A percentile compares a stretch with the other conserved stretches of the same genome.
These are phyloP conservation scores for Mycena indigotica DNA, from an alignment of 768 basidiomycete genomes.

Conservation along the genomic window DNA sequence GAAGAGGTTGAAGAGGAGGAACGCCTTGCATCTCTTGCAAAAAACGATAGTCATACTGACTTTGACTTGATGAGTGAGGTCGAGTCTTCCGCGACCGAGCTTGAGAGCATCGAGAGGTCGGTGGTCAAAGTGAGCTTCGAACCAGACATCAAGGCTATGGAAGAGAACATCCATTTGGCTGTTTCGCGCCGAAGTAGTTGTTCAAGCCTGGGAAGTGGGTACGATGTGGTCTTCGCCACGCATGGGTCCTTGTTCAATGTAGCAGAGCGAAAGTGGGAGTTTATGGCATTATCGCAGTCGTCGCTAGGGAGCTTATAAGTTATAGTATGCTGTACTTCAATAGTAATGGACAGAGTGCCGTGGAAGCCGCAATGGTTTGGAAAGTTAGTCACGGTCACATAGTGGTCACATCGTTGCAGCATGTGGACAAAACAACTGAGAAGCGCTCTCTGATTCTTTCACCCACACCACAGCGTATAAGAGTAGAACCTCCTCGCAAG, in stretches of 20 bases:
- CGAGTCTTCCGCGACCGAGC: slow-evolving; percentile 15
- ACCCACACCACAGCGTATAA: too few relatives aligned
- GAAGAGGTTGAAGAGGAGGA: slow-evolving; percentile 20
- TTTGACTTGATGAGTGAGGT: slow-evolving; percentile 6
- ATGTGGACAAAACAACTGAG: too few relatives aligned
- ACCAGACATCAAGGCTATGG: not conserved
- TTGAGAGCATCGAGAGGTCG: slow-evolving; percentile 10
- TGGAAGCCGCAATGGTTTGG: not conserved
- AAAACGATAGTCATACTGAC: slow-evolving; percentile 6
- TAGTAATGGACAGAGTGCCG: too few relatives aligned
- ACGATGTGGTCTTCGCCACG: slow-evolving; percentile 1
- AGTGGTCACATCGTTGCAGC: too few relatives aligned
- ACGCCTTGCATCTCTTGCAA: not conserved
- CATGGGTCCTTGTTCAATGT: slow-evolving; percentile 4
- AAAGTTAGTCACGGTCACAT: not conserved
- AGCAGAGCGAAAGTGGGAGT: not conserved
- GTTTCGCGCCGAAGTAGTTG: not conserved
- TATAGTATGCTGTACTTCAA: too few relatives aligned
- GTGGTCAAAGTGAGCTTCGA: slow-evolving; percentile 4
- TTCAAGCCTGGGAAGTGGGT: slow-evolving; percentile 17
- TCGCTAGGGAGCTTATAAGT: slow-evolving; percentile 6
- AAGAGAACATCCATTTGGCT: not conserved
- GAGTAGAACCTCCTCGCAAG: too few relatives aligned
- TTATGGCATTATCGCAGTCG: slow-evolving; percentile 10
- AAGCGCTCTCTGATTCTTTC: too few relatives aligned